Percentiles rank a stretch among this genome's conserved stretches.
phyloP scores from a whole-genome alignment of 2,329 filamentous ascomycete genomes.

The Colletotrichum lentis region DNA sequence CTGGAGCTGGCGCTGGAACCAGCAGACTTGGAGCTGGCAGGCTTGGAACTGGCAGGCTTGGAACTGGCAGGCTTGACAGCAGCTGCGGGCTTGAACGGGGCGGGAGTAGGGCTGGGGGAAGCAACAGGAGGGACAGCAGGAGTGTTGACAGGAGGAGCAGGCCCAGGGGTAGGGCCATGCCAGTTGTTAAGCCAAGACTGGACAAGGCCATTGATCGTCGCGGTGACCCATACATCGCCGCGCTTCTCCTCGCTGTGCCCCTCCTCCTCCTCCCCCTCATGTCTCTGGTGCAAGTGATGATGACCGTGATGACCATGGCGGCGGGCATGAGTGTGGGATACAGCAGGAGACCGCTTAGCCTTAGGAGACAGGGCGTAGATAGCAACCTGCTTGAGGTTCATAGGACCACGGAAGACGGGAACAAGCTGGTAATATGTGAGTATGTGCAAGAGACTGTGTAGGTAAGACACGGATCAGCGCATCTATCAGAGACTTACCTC shows the following conservation, averaged over 20 bases:
- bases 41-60: slow-evolving; percentile 36
- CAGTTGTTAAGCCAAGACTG: slow-evolving; percentile 68
- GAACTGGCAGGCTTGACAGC: slow-evolving; percentile 30
- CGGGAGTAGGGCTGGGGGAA: slow-evolving; percentile 23
- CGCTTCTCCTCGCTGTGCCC: slow-evolving; percentile 55
- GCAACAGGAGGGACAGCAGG: slow-evolving; percentile 37
- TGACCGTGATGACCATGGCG: slow-evolving; percentile 58
- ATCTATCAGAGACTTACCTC: slow-evolving; percentile 61
- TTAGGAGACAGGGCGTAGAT: slow-evolving; percentile 66
- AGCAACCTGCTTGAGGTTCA: slow-evolving; percentile 72
- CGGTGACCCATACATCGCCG: slow-evolving; percentile 58
- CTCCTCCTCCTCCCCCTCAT: slow-evolving; percentile 48
- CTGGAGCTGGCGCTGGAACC: slow-evolving; percentile 20
- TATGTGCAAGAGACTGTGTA: not conserved
- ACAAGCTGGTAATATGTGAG: slow-evolving; percentile 62
- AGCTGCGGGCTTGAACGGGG: slow-evolving; percentile 36
- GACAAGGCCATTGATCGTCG: slow-evolving; percentile 65
- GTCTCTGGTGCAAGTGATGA: slow-evolving; percentile 59
- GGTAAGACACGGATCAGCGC: too few species aligned
- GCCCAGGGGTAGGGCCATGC: slow-evolving; percentile 47
- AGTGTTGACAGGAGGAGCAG: slow-evolving; percentile 24
- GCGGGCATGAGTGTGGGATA: slow-evolving; percentile 45
- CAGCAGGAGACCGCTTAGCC: slow-evolving; percentile 43
- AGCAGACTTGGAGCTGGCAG: slow-evolving; percentile 22
- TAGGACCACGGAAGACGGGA: slow-evolving; percentile 75